A percentile compares a stretch with the other conserved stretches of the same genome.
phyloP scores from a whole-genome alignment of 1,284 basidiomycete species.

The Xerocomus minutiporus region DNA sequence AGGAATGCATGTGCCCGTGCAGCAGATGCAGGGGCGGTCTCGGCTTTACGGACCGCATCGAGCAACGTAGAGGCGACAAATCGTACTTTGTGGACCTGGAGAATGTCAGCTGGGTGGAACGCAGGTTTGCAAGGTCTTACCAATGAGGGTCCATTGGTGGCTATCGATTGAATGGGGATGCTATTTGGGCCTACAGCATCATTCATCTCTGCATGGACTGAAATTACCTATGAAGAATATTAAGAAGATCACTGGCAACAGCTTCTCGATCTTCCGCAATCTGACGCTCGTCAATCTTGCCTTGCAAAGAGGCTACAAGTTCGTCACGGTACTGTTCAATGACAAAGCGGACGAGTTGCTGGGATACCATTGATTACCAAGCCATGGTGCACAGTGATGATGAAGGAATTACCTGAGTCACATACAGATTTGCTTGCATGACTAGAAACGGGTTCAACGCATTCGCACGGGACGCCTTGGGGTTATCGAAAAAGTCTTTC shows the following conservation, averaged over 20 bases:
- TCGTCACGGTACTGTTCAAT: slow-evolving; percentile 86
- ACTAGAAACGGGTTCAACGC: slow-evolving; percentile 84
- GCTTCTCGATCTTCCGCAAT: slow-evolving; percentile 68
- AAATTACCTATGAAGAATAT: slow-evolving; percentile 69
- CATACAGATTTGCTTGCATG: slow-evolving; percentile 84
- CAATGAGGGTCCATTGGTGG: slow-evolving; percentile 79
- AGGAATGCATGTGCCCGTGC: slow-evolving; percentile 76
- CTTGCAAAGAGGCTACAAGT: slow-evolving; percentile 63
- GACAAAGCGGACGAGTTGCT: slow-evolving; percentile 89
- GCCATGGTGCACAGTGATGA: neutral
- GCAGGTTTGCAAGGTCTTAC: slow-evolving; percentile 36
- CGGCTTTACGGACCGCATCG: slow-evolving; percentile 78
- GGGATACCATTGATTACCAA: slow-evolving; percentile 4
- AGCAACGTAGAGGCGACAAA: slow-evolving; percentile 85
- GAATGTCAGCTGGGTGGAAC: neutral
- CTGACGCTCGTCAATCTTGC: slow-evolving; percentile 57
- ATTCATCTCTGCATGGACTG: neutral
- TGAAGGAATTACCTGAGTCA: slow-evolving; percentile 65
- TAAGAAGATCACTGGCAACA: slow-evolving; percentile 75
- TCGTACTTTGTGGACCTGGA: slow-evolving; percentile 78
- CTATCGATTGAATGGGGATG: slow-evolving; percentile 87
- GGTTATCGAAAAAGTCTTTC: slow-evolving; percentile 85
- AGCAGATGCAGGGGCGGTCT: slow-evolving; percentile 69
- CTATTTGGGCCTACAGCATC: slow-evolving; percentile 35
- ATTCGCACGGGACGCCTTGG: slow-evolving; percentile 75